Conservation (phyloP, 1,139 yeast genomes). For the Geotrichum europaeum region DNA sequence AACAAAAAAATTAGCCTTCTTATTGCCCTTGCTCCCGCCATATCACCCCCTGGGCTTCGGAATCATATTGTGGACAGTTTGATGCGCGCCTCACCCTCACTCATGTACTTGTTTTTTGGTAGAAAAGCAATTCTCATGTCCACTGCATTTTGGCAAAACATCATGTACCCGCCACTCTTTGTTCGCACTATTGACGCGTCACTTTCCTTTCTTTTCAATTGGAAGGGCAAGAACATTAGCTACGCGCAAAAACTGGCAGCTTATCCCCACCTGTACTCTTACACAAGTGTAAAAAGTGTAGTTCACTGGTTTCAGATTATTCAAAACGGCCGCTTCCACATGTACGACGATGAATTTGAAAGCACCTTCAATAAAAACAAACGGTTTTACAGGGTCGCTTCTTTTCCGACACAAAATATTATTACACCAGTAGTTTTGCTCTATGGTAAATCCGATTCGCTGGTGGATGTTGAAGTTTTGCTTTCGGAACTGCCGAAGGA, state of each 20-base stretch:
- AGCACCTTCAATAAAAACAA: slow-evolving; percentile 30
- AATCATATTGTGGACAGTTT: slow-evolving; percentile 71
- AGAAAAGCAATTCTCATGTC: slow-evolving; percentile 65
- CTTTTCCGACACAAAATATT: slow-evolving; percentile 62
- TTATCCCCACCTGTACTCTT: slow-evolving; percentile 80
- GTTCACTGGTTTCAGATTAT: slow-evolving; percentile 97
- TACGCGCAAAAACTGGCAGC: slow-evolving; percentile 67
- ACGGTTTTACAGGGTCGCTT: slow-evolving; percentile 52
- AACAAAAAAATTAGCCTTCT: slow-evolving; percentile 64
- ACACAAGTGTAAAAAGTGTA: slow-evolving; percentile 84
- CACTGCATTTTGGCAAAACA: slow-evolving; percentile 74
- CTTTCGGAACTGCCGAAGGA: slow-evolving; percentile 46
- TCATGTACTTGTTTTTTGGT: slow-evolving; percentile 71
- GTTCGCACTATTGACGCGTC: slow-evolving; percentile 66
- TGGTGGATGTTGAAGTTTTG: slow-evolving; percentile 80
- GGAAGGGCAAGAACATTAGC: slow-evolving; percentile 68
- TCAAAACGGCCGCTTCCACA: slow-evolving; percentile 70
- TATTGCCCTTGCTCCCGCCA: slow-evolving; percentile 86
- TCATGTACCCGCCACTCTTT: slow-evolving; percentile 79
- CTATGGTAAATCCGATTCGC: slow-evolving; percentile 74
- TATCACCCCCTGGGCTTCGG: slow-evolving; percentile 82
- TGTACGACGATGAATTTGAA: slow-evolving; percentile 63
- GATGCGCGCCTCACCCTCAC: slow-evolving; percentile 70
- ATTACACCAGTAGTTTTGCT: slow-evolving; percentile 64
- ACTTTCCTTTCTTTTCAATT: slow-evolving; percentile 62